Evolutionary conservation across 2,329 filamentous ascomycete species (phyloP).

Genomic region (Aureobasidium pullulans): DNA sequence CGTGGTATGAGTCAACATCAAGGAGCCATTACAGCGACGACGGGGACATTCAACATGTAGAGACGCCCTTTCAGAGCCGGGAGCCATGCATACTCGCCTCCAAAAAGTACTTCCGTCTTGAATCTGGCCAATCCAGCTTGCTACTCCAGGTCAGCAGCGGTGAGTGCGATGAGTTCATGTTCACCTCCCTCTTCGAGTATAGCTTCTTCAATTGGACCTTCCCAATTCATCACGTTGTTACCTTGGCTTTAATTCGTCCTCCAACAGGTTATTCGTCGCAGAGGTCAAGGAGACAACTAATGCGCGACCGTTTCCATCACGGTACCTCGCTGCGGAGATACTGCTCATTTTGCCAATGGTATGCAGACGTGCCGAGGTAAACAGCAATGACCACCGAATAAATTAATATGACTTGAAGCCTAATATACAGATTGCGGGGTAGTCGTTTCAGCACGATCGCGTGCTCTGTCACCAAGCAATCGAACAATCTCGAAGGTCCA

Average conservation of each 20-base stretch:
- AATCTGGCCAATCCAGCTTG: no score
- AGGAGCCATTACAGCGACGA: no score
- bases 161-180: no score
- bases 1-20: no score
- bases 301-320: no score
- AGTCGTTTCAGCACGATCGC: not conserved
- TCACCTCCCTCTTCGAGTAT: not conserved
- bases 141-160: no score
- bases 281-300: no score
- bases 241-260: not conserved
- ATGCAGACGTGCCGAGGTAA: not conserved
- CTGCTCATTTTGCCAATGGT: not conserved
- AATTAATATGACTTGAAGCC: not conserved
- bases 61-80: no score
- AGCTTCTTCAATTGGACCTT: not conserved
- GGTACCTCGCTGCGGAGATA: not conserved
- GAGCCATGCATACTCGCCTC: no score
- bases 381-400: not conserved
- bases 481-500: not conserved
- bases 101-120: no score
- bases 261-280: no score
- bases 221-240: not conserved
- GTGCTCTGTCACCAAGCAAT: not conserved
- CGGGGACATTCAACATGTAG: no score
- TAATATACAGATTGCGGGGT: not conserved